Conservation (phyloP, 1,139 yeast species). For the Yamadazyma friedrichii region DNA sequence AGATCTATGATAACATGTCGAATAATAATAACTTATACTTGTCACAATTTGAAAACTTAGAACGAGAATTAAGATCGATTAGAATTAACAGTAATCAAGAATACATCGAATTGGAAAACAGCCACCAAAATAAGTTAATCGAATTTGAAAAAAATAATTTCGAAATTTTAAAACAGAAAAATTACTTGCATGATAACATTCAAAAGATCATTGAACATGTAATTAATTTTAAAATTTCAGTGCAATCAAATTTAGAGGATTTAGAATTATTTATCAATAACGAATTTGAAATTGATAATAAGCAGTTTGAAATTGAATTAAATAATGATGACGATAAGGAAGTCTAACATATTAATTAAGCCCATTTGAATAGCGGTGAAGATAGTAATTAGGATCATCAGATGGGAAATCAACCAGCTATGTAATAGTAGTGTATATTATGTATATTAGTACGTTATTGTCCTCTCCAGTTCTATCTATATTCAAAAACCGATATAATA, state of each 20-base stretch:
- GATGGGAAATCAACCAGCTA: no score
- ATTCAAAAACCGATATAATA: no score
- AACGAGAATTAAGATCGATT: constrained; percentile 57
- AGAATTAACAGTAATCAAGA: constrained; percentile 55
- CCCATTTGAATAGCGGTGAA: no score
- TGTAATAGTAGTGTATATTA: constrained; percentile 1
- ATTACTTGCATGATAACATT: constrained; percentile 51
- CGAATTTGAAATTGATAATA: constrained; percentile 6
- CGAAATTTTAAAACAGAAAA: constrained; percentile 47
- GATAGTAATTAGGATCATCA: no score
- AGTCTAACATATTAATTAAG: no score
- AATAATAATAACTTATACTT: constrained; percentile 54
- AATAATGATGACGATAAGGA: no score
- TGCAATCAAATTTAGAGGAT: constrained; percentile 59
- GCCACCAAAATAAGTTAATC: constrained; percentile 52
- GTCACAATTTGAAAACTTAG: constrained; percentile 65
- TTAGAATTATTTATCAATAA: constrained; percentile 19
- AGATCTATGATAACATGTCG: constrained; percentile 55
- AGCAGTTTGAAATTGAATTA: no score
- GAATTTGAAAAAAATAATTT: constrained; percentile 54
- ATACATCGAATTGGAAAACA: constrained; percentile 53
- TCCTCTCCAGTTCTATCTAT: no score
- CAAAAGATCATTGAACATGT: constrained; percentile 57
- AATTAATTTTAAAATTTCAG: constrained; percentile 61
- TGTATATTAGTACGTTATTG: background rate